A percentile compares a stretch with the other conserved stretches of the same genome.
These are phyloP conservation scores for Anacardium occidentale DNA, from an alignment of 345 rosid species.

Conservation along the genomic window DNA sequence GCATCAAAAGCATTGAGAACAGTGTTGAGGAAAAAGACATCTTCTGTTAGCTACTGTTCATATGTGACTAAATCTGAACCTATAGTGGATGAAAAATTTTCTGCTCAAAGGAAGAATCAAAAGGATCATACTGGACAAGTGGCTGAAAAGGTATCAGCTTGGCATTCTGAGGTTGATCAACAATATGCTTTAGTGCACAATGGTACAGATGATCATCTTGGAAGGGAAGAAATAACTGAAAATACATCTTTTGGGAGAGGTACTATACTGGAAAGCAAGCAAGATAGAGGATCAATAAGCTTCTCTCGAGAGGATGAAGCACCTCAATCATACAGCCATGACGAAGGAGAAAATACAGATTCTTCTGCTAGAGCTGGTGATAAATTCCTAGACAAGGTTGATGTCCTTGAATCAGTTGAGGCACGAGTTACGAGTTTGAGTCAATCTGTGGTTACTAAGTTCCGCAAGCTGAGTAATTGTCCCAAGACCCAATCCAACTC, in stretches of 20 bases:
- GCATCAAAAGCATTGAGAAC: conserved; percentile 35
- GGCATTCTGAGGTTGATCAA: conserved; percentile 44
- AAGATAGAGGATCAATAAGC: conserved; percentile 28
- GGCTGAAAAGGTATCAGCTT: conserved; percentile 35
- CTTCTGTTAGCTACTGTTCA: conserved; percentile 30
- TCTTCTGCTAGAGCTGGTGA: conserved; percentile 29
- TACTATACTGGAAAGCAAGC: conserved; percentile 14
- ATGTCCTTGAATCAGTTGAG: conserved; percentile 34
- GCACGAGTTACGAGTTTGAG: conserved; percentile 27
- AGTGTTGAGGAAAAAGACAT: conserved; percentile 36
- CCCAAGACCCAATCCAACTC: conserved; percentile 36
- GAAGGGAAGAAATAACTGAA: conserved; percentile 33
- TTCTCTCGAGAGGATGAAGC: conserved; percentile 32
- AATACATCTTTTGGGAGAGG: conserved; percentile 30
- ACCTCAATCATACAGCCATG: conserved; percentile 21
- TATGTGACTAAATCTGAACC: conserved; percentile 31
- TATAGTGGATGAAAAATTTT: conserved; percentile 28
- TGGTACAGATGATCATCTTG: conserved; percentile 29
- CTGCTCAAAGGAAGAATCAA: conserved; percentile 33
- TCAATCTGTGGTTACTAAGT: conserved; percentile 31
- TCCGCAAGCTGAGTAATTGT: conserved; percentile 27
- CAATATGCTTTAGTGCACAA: conserved; percentile 36
- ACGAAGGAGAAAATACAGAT: conserved; percentile 24
- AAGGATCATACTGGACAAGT: conserved; percentile 32
- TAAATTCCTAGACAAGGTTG: conserved; percentile 20